Base-by-base conservation (phyloP, 148 eudicot species). In the Vaccinium myrtillus region DNA sequence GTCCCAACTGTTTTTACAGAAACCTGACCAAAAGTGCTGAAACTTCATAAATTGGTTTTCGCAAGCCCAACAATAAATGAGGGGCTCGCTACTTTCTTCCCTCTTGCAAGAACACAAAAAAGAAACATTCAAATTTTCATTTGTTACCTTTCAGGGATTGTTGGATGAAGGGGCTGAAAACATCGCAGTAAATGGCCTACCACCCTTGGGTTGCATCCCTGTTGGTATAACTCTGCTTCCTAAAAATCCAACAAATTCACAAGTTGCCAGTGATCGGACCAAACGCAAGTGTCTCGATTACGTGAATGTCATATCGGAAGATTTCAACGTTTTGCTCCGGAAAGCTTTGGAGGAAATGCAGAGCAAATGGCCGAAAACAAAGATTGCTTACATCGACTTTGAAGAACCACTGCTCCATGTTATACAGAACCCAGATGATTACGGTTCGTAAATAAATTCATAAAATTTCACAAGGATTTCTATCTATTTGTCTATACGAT, bases 331-430 rank as follows among this genome's bases (percentile, higher is more conserved):
- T 2, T 0, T 39, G 56, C 83, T 81, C 56, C 83, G 49, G 55
- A n/a, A 46, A 6, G 56, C 48, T 12, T 4, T 81, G 54, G 30
- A 11, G 39, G 5, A 51, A 53, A 5, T 65, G 32, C 83, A 81
- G 83, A 48, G 2, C 2, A 27, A 43, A 15, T 23, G 14, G 18
- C 25, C 75, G 16, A 48, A 63, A 5, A 63, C 83, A 61, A 81
- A 63, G 83, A 81, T 81, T 48, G 53, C 83, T 67, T 81, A 81
- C 75, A 81, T 81, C 12, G 83, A 81, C 75, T 61, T 81, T 12
- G 75, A 81, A 23, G 21, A 46, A 51, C 75, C 83, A 12, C 27
- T 81, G 1, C 83, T 63, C 55, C 12, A 49, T 3, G n/a, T 81
- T 13, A 81, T 81, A 63, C 75, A 48, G 39, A 81, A 81, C 75